A percentile compares a stretch with the other conserved stretches of the same genome.
These are phyloP conservation scores for Exophiala phaeomuriformis DNA, from an alignment of 2,329 filamentous ascomycete genomes.

Conservation along the genomic window DNA sequence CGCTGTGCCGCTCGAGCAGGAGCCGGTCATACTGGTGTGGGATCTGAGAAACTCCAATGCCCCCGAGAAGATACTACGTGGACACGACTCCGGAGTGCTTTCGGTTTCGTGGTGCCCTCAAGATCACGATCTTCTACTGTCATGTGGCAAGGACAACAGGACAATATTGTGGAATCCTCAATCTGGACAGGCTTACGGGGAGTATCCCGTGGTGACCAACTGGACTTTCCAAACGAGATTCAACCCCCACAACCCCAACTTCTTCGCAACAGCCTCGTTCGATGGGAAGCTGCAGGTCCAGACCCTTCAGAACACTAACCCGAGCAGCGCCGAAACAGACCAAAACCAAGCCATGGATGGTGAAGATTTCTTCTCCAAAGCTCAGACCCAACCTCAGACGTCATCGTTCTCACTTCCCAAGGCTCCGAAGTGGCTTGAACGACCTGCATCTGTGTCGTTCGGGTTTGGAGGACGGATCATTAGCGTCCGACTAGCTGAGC, in stretches of 20 bases:
- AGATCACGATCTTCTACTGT: slow-evolving; percentile 80
- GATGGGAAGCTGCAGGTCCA: slow-evolving; percentile 94
- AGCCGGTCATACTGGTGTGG: slow-evolving; percentile 85
- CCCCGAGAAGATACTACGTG: slow-evolving; percentile 73
- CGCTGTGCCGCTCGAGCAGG: slow-evolving; percentile 79
- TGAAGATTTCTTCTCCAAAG: slow-evolving; percentile 94
- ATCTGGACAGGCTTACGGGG: slow-evolving; percentile 77
- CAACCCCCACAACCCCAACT: slow-evolving; percentile 84
- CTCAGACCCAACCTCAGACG: slow-evolving; percentile 82
- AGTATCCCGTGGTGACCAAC: slow-evolving; percentile 96
- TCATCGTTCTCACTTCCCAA: slow-evolving; percentile 80
- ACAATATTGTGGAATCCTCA: slow-evolving; percentile 95
- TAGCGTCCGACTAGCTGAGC: slow-evolving; percentile 55
- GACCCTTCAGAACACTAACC: slow-evolving; percentile 88
- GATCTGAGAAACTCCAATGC: slow-evolving; percentile 93
- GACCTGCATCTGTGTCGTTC: slow-evolving; percentile 79
- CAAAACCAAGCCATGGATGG: slow-evolving; percentile 68
- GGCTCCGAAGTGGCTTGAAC: slow-evolving; percentile 83
- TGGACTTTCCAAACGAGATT: slow-evolving; percentile 97
- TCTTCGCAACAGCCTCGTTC: slow-evolving; percentile 92
- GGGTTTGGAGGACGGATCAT: slow-evolving; percentile 93
- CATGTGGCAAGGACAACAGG: slow-evolving; percentile 92
- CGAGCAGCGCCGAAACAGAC: slow-evolving; percentile 58
- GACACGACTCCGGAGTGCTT: slow-evolving; percentile 89
- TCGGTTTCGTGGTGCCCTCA: slow-evolving; percentile 94